Base-by-base conservation (phyloP, 2,329 filamentous ascomycete species). In the Colletotrichum liriopes region DNA sequence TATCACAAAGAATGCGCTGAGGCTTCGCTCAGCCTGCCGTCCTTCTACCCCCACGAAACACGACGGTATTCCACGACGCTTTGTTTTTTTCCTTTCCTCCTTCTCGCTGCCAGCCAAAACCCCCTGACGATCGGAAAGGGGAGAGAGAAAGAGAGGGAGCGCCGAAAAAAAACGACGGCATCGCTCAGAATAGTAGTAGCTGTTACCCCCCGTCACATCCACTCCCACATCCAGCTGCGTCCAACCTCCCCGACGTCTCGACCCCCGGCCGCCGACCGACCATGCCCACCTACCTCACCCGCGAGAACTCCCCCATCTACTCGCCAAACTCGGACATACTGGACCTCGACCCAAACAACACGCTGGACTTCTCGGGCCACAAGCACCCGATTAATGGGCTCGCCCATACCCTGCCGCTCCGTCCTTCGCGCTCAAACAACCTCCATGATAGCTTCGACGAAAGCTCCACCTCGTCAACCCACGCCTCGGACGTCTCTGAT, bases 271-370 rank as follows among this genome's bases (percentile, higher is more conserved):
- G 41, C 55, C 62, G 32, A 72, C 47, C 71, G 65, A 75, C 64
- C 65, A 89, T 89, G 87, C 87, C 87, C 83, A 88, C 87, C 75
- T 89, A 88, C 79, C 78, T 88, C 75, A 83, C 83, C 79, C 83
- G 87, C 80, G 81, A 84, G 73, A 83, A 80, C 80, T 80, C 82
- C 75, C 81, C 80, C 75, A 81, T 82, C 75, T 84, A 84, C 77
- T 81, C 80, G 68, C 81, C 81, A 71, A 81, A 83, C 77, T 77
- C 81, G 71, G 84, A 85, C 74, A 79, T 86, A 69, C 79, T 87
- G 74, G 79, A 86, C 67, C 82, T 87, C 75, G 82, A 86, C 76
- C 82, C 80, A 47, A 80, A 79, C 73, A 82, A 81, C 74, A 81
- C 81, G 61, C 81, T 84, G 74, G 78, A 59, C 77, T 82, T 66